Base-by-base conservation (phyloP, 495 filamentous ascomycete genomes). In the Hyaloscypha finlandica region DNA sequence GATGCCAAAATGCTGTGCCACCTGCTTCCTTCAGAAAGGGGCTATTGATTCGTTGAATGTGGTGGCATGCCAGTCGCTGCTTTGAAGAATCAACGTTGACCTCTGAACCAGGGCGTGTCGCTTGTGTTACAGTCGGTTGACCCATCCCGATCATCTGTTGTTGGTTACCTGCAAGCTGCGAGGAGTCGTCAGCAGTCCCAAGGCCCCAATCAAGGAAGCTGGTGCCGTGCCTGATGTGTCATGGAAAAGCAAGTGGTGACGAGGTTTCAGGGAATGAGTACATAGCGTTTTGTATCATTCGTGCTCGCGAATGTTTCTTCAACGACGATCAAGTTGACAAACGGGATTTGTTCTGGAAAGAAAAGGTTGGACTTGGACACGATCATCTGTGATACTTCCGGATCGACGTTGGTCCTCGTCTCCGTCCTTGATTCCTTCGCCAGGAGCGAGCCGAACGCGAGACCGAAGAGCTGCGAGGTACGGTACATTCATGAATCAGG, bases 161-260 rank as follows among this genome's bases (percentile, higher is more conserved):
- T 48, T 48, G 42, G 42, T 48, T 48, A 48, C 42, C 42, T 48
- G 42, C 6, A 48, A 48, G 42, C 42, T 48, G 42, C 42, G 42
- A 4, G 42, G 14, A 48, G 42, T 48, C 42, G 42, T 48, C 42
- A 48, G 42, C 42, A 48, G 42, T 48, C 42, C 42, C 11, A 48
- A 48, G 42, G 42, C 42, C 6, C 35, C 35, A 37, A 37, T 12
- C 35, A 37, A 3, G 35, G 35, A 37, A 37, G 42, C 16, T 48
- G 42, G 42, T 48, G 42, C 42, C 42, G 42, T 48, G 42, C 8
- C 16, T 4, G 42, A 11, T 48, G 42, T 48, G 42, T 48, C 42
- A 48, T 4, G 4, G 16, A 48, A 48, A 48, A 19, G 42, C 16
- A 48, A 48, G 42, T 48, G 42, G 42, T 48, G 42, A 48, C 42